Evolutionary conservation across 805 yeast species (phyloP).

Genomic region (Sungouiella blattae): DNA sequence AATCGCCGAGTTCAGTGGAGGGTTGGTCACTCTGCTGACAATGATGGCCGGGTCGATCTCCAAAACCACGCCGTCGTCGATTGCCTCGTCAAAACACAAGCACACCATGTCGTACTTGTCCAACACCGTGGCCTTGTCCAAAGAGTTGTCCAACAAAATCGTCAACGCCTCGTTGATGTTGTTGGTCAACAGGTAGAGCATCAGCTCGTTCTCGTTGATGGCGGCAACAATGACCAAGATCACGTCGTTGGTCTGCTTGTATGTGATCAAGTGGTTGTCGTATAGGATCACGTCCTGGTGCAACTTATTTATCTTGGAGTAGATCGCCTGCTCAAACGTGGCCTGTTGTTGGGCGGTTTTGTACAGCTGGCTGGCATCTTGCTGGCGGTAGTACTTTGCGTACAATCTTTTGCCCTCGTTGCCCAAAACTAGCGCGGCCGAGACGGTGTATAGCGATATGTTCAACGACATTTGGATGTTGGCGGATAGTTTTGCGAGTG

Average conservation of each 20-base stretch:
- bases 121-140: slow-evolving; percentile 75
- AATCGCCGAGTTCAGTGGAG: slow-evolving; percentile 48
- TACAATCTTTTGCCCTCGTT: slow-evolving; percentile 74
- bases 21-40: slow-evolving; percentile 85
- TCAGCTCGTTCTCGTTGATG: slow-evolving; percentile 79
- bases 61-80: slow-evolving; percentile 90
- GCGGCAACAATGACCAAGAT: slow-evolving; percentile 69
- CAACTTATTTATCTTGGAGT: slow-evolving; percentile 73
- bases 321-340: slow-evolving; percentile 70
- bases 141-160: slow-evolving; percentile 61
- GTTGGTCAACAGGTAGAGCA: slow-evolving; percentile 69
- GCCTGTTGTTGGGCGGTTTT: slow-evolving; percentile 59
- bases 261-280: slow-evolving; percentile 78
- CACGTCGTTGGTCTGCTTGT: slow-evolving; percentile 79
- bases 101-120: slow-evolving; percentile 84
- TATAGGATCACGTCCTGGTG: slow-evolving; percentile 76
- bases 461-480: slow-evolving; percentile 41
- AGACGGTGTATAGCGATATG: slow-evolving; percentile 73
- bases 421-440: slow-evolving; percentile 79
- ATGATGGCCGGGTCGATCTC: slow-evolving; percentile 87
- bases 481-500: too few relatives aligned
- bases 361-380: slow-evolving; percentile 30
- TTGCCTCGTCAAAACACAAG: slow-evolving; percentile 84
- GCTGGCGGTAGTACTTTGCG: slow-evolving; percentile 79
- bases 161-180: slow-evolving; percentile 82